Base-by-base conservation (phyloP, 2,329 filamentous ascomycete species). In the Exophiala spinifera region DNA sequence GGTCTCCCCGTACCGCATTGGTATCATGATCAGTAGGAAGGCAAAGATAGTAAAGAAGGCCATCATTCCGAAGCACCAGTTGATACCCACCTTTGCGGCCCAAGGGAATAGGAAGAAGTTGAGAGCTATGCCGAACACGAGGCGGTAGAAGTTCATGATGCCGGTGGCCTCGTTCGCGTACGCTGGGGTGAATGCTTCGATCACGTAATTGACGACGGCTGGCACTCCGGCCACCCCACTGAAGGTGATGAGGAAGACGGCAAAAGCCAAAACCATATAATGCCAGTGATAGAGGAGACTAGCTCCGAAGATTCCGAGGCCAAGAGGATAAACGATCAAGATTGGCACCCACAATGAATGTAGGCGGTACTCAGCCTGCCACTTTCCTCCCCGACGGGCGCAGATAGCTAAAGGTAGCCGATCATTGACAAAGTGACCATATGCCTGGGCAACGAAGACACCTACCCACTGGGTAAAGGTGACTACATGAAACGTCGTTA, bases 391-490 rank as follows among this genome's bases (percentile, higher is more conserved):
- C n/a, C 60, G 61, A 4, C 58, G 65, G 1, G 59, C 59, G 11
- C 64, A 66, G 3, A 72, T 59, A 56, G 64, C 66, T 7, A 76
- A 64, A 0, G 74, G 73, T 0, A 75, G 61, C 2, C 67, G 61
- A 58, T 77, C 74, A 4, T 37, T 39, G 42, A 51, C 36, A 13
- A 21, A 46, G 68, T 72, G n/a, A 73, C 60, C 23, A 68, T 63
- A 50, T 70, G 67, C 2, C 70, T 72, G 51, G 69, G 72, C 13
- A 70, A 50, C 4, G 71, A 64, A 1, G 70, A 70, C 65, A 5
- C 72, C 73, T 14, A 71, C 62, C 74, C 73, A 77, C 54, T 70
- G 66, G 15, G 66, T 64, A 52, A 76, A 74, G 2, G 67, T 69
- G 49, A 70, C 55, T 57, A 15, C n/a, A n/a, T n/a, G n/a, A n/a